Base-by-base conservation (phyloP, 1,284 basidiomycete genomes). In the Abortiporus biennis region DNA sequence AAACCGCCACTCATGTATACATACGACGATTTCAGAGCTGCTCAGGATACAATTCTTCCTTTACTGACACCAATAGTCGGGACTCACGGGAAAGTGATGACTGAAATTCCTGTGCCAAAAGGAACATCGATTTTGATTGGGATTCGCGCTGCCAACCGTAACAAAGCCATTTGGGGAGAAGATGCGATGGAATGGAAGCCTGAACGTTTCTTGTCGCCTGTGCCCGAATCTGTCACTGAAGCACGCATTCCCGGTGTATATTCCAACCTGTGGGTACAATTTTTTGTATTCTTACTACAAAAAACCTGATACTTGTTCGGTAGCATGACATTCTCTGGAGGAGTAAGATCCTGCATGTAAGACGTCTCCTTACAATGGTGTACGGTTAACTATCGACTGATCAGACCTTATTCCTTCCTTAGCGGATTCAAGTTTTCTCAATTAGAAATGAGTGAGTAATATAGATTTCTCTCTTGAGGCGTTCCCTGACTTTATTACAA, bases 151-250 rank as follows among this genome's bases (percentile, higher is more conserved):
- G 48, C 75, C 30, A 78, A 80, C 49, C 52, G 62, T 8, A 55
- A 62, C 32, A 67, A 65, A 45, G 55, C 61, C 1, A 56, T 78
- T 4, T 80, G 78, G 77, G 77, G 78, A 5, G 63, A 69, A 32
- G 76, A 80, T 52, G 67, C 72, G 4, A 45, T 46, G n/a, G 67
- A 76, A 38, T 79, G 72, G 62, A 71, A 57, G 70, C 56, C 57
- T 0, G 54, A 58, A 33, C 52, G 57, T 2, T 59, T 56, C 54
- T 42, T 60, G 2, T 37, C 45, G 9, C 47, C 50, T 2, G 40
- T 54, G 2, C 51, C 53, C 2, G 20, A 21, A 2, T 39, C 47
- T 0, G 39, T 55, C 22, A 46, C 45, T n/a, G 47, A 50, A 3
- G 47, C 50, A 4, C 42, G 37, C n/a, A 39, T 54, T 3, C 55